Percentiles rank a stretch among this genome's conserved stretches.
phyloP scores from a whole-genome alignment of 257 asterid species.

The Datura wrightii region DNA sequence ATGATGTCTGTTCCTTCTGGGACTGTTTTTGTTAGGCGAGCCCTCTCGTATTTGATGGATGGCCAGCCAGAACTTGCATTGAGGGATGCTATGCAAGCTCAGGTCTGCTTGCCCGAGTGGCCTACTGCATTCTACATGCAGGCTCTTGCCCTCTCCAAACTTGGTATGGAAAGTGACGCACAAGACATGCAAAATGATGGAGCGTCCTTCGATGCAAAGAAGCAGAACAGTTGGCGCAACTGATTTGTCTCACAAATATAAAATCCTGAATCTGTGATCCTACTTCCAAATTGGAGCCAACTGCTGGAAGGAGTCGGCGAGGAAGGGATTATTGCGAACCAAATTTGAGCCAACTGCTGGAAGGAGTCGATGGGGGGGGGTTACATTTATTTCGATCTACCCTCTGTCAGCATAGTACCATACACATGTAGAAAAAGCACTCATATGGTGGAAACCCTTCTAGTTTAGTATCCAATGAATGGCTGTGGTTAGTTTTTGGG shows the following conservation, averaged over 20 bases:
- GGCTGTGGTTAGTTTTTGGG: neutral
- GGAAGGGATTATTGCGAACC: neutral
- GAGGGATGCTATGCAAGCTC: constrained; percentile 97
- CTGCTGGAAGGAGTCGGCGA: neutral
- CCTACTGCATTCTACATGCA: constrained; percentile 93
- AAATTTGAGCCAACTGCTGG: neutral
- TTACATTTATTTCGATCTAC: constrained; percentile 6
- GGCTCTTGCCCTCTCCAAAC: constrained; percentile 93
- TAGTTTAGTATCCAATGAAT: neutral
- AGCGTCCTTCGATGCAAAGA: constrained; percentile 93
- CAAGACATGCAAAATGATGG: constrained; percentile 98
- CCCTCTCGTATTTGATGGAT: constrained; percentile 82
- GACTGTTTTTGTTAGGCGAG: constrained; percentile 90
- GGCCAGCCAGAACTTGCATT: constrained; percentile 83
- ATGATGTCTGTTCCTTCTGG: constrained; percentile 95
- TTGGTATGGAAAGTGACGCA: constrained; percentile 97
- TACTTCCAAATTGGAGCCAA: neutral
- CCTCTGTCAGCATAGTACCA: neutral
- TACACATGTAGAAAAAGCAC: neutral
- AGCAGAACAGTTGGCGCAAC: constrained; percentile 87
- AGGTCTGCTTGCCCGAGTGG: constrained; percentile 99
- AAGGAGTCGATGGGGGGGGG: neutral
- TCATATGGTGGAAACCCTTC: neutral
- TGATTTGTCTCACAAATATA: constrained; percentile 31
- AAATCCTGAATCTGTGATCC: neutral